Evolutionary conservation across 441 rosid genomes (phyloP), one percentile per base, ranked within the genome.

Genomic region (Pelargonium cotyledonis): DNA sequence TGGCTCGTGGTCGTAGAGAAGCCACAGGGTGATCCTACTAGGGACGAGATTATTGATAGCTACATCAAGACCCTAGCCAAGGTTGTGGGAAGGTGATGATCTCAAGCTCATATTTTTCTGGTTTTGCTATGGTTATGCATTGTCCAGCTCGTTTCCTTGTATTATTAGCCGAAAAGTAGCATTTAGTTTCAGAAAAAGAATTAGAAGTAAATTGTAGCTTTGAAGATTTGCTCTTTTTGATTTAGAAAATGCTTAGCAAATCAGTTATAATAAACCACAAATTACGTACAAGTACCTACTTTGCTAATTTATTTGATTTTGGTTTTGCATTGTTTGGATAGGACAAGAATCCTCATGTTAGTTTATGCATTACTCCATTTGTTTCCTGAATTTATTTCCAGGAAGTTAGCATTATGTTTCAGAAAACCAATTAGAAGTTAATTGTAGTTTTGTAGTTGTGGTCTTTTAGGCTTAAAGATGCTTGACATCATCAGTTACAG

Each of bases 1-100:
- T 89, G 96, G 96, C 96, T 92, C 19, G 85, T 92, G 0, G 98
- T 92, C 8, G 31, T 89, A 89, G 98, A 87, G 55, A 78, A 78
- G 49, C 96, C 89, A 1, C 81, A 81, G 68, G 91, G 82, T 1
- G 84, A 86, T 5, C 81, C 80, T 21, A 89, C 96, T 3, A 81
- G 98, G 67, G 96, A 92, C 61, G 98, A 92, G 44, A 89, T 92
- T 29, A 88, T 92, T 7, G 89, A 88, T 68, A 23, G 69, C 29
- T 89, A 89, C 58, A 88, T 82, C 75, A 92, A 89, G 78, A 87
- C 83, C 73, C 85, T 92, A 4, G 88, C 91, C 18, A 69, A 55
- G 79, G 66, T 89, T 62, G 78, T 87, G 0, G 97, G 96, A 77
- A 89, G 97, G 97, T 85, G 67, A 67, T 9, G 63, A 58, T 58